Evolutionary conservation across 768 basidiomycete species (phyloP).

Genomic region (Hypsizygus marmoreus): DNA sequence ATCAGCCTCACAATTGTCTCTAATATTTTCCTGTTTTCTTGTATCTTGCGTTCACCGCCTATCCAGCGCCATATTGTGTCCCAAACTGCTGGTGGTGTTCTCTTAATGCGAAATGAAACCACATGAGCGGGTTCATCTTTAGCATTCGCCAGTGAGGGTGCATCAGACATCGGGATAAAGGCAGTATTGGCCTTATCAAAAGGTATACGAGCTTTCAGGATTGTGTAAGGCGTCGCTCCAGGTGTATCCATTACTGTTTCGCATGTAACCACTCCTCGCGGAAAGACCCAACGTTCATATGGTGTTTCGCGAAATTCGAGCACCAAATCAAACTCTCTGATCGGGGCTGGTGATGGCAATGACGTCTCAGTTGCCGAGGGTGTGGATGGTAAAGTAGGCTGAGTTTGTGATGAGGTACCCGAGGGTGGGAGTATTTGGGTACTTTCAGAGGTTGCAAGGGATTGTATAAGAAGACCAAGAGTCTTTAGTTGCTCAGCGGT

Average conservation of each 20-base stretch:
- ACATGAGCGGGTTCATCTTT: slow-evolving; percentile 27
- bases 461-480: slow-evolving; percentile 73
- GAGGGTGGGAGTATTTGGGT: slow-evolving; percentile 16
- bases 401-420: slow-evolving; percentile 1
- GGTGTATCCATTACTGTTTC: slow-evolving; percentile 37
- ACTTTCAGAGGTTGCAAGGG: slow-evolving; percentile 45
- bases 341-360: slow-evolving; percentile 24
- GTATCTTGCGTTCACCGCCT: slow-evolving; percentile 55
- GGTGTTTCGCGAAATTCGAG: slow-evolving; percentile 68
- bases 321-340: slow-evolving; percentile 71
- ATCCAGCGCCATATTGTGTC: slow-evolving; percentile 64
- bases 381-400: slow-evolving; percentile 13
- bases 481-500: slow-evolving; percentile 66
- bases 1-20: slow-evolving; percentile 43
- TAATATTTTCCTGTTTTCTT: slow-evolving; percentile 48
- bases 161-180: slow-evolving; percentile 4
- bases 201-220: slow-evolving; percentile 47
- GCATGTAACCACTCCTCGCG: slow-evolving; percentile 56
- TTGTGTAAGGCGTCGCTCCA: slow-evolving; percentile 30
- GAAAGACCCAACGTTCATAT: slow-evolving; percentile 68
- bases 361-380: slow-evolving; percentile 11
- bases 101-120: slow-evolving; percentile 50
- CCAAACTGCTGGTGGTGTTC: slow-evolving; percentile 51
- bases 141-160: background rate
- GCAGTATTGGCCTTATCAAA: slow-evolving; percentile 26